Base-by-base conservation (phyloP, 2,329 filamentous ascomycete genomes). In the Exophiala mesophila region DNA sequence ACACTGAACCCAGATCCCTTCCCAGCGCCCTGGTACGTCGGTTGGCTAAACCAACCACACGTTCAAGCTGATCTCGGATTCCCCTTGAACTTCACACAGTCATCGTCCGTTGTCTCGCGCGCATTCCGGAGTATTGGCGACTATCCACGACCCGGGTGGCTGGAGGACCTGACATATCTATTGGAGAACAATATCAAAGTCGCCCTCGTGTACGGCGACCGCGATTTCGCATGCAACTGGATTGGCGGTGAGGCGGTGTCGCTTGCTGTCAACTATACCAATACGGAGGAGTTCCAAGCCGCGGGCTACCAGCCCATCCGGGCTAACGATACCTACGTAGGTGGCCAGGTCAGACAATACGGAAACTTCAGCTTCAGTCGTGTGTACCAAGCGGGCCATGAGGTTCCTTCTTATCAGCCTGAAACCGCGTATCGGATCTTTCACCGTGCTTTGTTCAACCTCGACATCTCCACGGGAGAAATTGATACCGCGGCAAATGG, bases 181-280 rank as follows among this genome's bases (percentile, higher is more conserved):
- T 68, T 82, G 5, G 76, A 80, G 38, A 63, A 66, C 12, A 75
- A 74, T 6, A 67, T 80, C 39, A 76, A 76, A 47, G 75, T 80
- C 3, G 66, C 73, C 29, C 59, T 80, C 19, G 64, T 77, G 28
- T 78, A 79, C 52, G 77, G 77, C 2, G 77, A 80, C 54, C 67
- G 73, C 2, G 77, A 80, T 55, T 80, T 70, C 46, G 63, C 63
- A 1, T 70, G 68, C 54, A 73, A 73, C 56, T 74, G 69, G 72
- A 49, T 74, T 8, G 72, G 72, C 16, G 73, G 71, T 20, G 71
- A 76, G 53, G 52, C 55, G 3, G 64, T 68, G 12, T 69, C 65
- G 32, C 58, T 73, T 1, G 65, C 66, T 2, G 59, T 76, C 36
- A 63, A 67, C 7, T 69, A 71, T 53, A 55, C 62, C 1, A 47